Percentiles rank a stretch among this genome's conserved stretches.
Evolutionary conservation across 352 stramenopile genomes (phyloP).

Genomic region (Phytophthora fragariae): DNA sequence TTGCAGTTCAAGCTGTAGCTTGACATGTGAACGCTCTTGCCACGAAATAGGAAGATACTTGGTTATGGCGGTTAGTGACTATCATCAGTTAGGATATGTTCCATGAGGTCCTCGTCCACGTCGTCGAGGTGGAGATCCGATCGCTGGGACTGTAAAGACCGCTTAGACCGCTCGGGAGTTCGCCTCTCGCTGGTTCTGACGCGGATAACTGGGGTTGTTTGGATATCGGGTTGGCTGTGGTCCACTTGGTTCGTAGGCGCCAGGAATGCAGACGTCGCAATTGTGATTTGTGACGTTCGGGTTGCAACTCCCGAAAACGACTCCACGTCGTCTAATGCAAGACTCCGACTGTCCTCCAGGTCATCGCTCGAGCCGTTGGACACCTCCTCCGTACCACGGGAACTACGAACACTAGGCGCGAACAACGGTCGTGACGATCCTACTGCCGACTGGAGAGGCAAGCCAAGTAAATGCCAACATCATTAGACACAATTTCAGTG

Average conservation of each 20-base stretch:
- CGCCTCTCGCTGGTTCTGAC: slow-evolving; percentile 33
- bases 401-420: slow-evolving; percentile 16
- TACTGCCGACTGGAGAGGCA: slow-evolving; percentile 12
- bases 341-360: slow-evolving; percentile 12
- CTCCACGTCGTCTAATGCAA: slow-evolving; percentile 23
- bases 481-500: not conserved
- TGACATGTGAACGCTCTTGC: no score
- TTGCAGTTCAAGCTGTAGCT: not conserved
- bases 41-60: slow-evolving; percentile 15
- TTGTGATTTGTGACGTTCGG: slow-evolving; percentile 25
- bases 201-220: slow-evolving; percentile 25
- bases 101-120: slow-evolving; percentile 72
- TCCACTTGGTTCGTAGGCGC: slow-evolving; percentile 23
- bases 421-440: not conserved
- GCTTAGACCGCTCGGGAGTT: slow-evolving; percentile 19
- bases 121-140: slow-evolving; percentile 63
- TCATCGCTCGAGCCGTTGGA: slow-evolving; percentile 9
- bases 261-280: slow-evolving; percentile 13
- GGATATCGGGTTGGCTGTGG: slow-evolving; percentile 13
- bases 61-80: slow-evolving; percentile 8
- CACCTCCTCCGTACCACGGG: slow-evolving; percentile 7
- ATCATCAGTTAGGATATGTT: slow-evolving; percentile 56
- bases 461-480: not conserved
- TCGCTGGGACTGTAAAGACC: slow-evolving; percentile 6
- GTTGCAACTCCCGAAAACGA: slow-evolving; percentile 7